Percentiles rank a stretch among this genome's conserved stretches.
These are phyloP conservation scores for Nephromyces sp. DNA, from an alignment of 169 alveolate genomes.

Conservation along the genomic window DNA sequence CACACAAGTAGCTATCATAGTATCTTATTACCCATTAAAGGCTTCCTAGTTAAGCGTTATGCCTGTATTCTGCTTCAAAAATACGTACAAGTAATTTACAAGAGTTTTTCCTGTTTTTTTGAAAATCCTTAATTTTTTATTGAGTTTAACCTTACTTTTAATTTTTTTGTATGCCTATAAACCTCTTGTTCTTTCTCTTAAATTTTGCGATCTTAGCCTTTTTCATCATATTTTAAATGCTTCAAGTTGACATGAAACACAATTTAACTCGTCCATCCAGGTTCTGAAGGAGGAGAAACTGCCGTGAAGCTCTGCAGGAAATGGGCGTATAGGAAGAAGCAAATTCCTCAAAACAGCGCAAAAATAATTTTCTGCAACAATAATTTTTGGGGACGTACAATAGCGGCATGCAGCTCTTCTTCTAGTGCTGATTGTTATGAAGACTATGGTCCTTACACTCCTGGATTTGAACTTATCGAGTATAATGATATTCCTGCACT, in stretches of 20 bases:
- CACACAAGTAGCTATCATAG: too few relatives aligned
- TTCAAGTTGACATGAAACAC: not conserved
- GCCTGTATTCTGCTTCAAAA: too few relatives aligned
- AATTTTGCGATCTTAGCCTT: not conserved
- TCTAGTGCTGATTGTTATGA: conserved; percentile 72
- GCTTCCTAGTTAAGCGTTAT: too few relatives aligned
- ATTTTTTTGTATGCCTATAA: not conserved
- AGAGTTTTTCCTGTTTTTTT: too few relatives aligned
- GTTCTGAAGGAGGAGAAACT: conserved; percentile 75
- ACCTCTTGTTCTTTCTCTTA: not conserved
- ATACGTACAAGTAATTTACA: too few relatives aligned
- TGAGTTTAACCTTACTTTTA: too few relatives aligned
- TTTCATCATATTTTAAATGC: not conserved
- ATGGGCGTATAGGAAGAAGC: conserved; percentile 86
- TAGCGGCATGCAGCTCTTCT: conserved; percentile 77
- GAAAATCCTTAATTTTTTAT: too few relatives aligned
- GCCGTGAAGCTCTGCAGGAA: conserved; percentile 82
- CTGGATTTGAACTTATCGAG: conserved; percentile 58
- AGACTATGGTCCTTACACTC: conserved; percentile 43
- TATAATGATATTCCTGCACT: conserved; percentile 44
- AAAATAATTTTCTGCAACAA: conserved; percentile 56
- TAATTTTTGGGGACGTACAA: conserved; percentile 83
- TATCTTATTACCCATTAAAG: too few relatives aligned
- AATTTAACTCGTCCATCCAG: not conserved
- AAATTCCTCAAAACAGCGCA: conserved; percentile 70